Conservation (phyloP, 2,329 filamentous ascomycete species). For the Dothistroma septosporum region DNA sequence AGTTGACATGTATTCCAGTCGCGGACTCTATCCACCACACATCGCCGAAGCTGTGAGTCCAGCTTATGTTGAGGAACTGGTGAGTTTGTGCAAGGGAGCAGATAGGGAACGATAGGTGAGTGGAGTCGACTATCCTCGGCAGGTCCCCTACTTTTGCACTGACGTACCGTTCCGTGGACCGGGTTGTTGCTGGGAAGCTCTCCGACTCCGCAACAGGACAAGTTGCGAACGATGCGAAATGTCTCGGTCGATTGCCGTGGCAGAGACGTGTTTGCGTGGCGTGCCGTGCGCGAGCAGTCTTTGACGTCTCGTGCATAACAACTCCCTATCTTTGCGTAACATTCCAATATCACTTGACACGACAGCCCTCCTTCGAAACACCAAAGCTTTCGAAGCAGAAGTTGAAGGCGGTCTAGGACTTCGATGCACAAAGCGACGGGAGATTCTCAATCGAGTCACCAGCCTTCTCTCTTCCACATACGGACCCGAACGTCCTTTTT, state of each 20-base stretch:
- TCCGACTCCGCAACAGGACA: neutral
- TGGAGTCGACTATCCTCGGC: neutral
- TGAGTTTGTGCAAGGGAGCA: neutral
- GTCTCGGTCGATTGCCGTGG: no score
- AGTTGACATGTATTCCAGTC: no score
- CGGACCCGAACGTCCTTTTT: neutral
- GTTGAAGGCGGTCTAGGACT: neutral
- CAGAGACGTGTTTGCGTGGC: no score
- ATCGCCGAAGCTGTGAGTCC: no score
- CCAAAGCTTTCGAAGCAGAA: no score
- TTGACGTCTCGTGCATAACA: no score
- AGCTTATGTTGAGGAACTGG: neutral
- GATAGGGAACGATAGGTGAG: neutral
- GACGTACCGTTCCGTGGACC: neutral
- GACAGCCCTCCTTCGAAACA: no score
- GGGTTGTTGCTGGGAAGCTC: neutral
- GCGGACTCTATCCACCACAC: no score
- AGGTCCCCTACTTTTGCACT: neutral
- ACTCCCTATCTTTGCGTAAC: no score
- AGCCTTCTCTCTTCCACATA: slow-evolving; percentile 4
- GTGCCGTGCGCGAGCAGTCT: no score
- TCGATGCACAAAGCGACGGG: neutral
- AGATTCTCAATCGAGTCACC: neutral
- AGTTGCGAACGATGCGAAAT: neutral
- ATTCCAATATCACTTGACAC: no score